These are phyloP conservation scores for Gypsophila paniculata DNA, from an alignment of 179 eudicot genomes.

Conservation along the genomic window DNA sequence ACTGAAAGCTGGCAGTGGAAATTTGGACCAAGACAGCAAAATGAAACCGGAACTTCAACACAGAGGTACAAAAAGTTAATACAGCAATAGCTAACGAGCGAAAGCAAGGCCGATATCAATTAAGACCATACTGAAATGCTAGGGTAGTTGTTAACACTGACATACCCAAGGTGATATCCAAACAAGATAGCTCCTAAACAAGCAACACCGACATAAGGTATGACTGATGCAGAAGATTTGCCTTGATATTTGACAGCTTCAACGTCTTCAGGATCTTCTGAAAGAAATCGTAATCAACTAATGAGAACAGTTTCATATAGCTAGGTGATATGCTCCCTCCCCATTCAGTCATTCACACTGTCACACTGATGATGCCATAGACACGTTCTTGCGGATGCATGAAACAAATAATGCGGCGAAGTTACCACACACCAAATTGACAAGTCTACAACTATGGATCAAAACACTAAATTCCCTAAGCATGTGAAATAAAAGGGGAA, in stretches of 20 bases:
- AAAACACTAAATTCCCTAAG: neutral
- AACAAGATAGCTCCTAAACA: conserved; percentile 93
- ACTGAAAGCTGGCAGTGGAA: conserved; percentile 2
- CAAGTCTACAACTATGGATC: neutral
- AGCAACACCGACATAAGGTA: conserved; percentile 96
- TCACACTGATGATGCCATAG: neutral
- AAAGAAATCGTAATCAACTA: conserved; percentile 8
- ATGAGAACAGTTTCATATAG: conserved; percentile 8
- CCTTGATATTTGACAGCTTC: conserved; percentile 49
- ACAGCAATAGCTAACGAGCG: neutral
- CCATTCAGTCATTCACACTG: too few relatives aligned
- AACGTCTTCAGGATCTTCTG: conserved; percentile 69
- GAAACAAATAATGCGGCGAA: neutral
- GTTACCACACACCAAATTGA: neutral
- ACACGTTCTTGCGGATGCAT: neutral
- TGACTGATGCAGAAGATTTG: conserved; percentile 71
- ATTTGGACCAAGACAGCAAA: neutral
- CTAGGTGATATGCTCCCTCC: neutral
- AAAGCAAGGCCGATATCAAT: conserved; percentile 7
- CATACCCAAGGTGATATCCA: conserved; percentile 99
- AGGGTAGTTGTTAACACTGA: neutral
- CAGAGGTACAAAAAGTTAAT: neutral
- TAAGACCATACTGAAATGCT: conserved; percentile 6
- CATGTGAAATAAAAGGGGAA: too few relatives aligned
- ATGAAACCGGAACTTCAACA: neutral